Conservation (phyloP, 352 stramenopile genomes). For the Phytopythium helicoides region DNA sequence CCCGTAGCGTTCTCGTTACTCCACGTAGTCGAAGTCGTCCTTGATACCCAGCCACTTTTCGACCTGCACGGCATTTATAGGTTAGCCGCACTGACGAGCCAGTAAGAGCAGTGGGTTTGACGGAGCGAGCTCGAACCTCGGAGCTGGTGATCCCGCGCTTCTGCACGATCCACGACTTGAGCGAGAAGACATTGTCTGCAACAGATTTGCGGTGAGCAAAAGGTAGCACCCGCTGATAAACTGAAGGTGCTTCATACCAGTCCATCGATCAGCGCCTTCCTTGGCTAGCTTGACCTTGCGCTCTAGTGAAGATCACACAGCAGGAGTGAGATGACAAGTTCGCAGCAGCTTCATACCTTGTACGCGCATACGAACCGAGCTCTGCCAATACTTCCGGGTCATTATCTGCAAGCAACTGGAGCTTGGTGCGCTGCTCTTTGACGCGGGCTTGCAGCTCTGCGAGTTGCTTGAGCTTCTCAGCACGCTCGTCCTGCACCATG, state of each 20-base stretch:
- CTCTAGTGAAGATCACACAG: constrained; percentile 21
- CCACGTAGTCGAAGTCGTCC: constrained; percentile 86
- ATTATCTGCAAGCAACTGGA: constrained; percentile 72
- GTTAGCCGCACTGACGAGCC: no score
- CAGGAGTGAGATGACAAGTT: no score
- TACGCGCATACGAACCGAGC: constrained; percentile 26
- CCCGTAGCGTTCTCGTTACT: constrained; percentile 21
- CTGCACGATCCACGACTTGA: constrained; percentile 77
- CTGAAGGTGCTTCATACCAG: constrained; percentile 46
- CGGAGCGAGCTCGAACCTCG: constrained; percentile 34
- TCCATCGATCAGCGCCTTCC: constrained; percentile 72
- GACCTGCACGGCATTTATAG: constrained; percentile 39
- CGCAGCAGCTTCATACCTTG: not conserved
- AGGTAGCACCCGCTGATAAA: not conserved
- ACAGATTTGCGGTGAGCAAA: not conserved
- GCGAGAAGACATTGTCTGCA: constrained; percentile 78
- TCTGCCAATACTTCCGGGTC: constrained; percentile 65
- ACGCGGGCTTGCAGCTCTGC: constrained; percentile 48
- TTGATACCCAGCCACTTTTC: constrained; percentile 87
- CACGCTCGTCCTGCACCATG: constrained; percentile 51
- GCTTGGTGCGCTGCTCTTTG: constrained; percentile 41
- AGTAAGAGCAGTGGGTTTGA: not conserved
- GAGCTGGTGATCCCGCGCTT: constrained; percentile 63
- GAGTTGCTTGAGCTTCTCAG: constrained; percentile 54
- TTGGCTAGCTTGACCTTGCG: constrained; percentile 64